Base-by-base conservation (phyloP, 441 rosid genomes). In the Populus tomentosa region DNA sequence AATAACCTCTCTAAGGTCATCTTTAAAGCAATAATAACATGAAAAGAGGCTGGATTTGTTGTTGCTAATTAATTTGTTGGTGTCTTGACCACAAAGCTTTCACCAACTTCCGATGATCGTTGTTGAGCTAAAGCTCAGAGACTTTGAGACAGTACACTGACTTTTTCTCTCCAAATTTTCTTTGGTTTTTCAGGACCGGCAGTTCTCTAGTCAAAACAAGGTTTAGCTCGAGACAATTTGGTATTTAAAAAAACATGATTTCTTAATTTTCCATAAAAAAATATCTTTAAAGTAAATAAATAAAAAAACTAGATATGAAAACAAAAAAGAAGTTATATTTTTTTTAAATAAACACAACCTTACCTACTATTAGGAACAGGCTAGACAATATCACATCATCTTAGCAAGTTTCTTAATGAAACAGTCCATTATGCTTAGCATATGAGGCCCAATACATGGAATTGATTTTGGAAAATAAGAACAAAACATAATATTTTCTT, bases 1-100 rank as follows among this genome's bases (percentile, higher is more conserved):
- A 46, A 46, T 1, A 46, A 1, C 20, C 6, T 46, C 56, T 46
- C 1, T 1, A 0, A 13, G 53, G 53, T 46, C 53, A 28, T 28
- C 30, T 28, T 3, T 46, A 1, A 50, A 14, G 59, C 20, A 50
- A 50, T 16, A 50, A 5, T 14, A 50, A 4, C 3, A 28, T 3
- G 30, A 28, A 28, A 28, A 28, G 30, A 28, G 30, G 30, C 30
- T 0, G 30, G 30, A 28, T 28, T 28, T 28, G 30, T 28, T 28
- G 30, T 28, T 28, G 30, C 30, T 2, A 3, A 28, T 28, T 28
- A 28, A 28, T 28, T 28, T 56, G 62, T 11, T 36, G 80, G 26
- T 67, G 73, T 72, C 80, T 67, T 78, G 69, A 78, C 77, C 80
- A 35, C 69, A 11, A 67, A 18, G 3, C 72, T 50, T 66, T 77